Evolutionary conservation across 225 moss, liverwort and hornwort genomes (phyloP), one percentile per base, ranked within the genome.

Genomic region (Bryoerythrophyllum caledonicum): DNA sequence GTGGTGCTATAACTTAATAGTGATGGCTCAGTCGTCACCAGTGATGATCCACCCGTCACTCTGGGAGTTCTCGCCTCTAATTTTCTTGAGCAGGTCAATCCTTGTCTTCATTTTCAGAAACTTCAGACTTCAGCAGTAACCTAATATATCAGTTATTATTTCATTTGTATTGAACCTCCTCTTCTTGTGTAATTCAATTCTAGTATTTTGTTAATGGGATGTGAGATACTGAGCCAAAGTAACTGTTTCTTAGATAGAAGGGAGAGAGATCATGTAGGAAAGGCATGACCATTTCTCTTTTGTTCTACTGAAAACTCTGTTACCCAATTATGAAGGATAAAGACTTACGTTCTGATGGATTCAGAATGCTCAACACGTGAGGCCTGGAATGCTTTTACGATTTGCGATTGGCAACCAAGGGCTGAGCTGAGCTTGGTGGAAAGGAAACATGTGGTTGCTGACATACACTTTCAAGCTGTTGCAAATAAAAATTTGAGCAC

Each of bases 371-470:
- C 1, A 32, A 32, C 32, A 32, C 32, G 32, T 32, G 32, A 32
- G 32, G 32, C 84, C 99, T 78, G 99, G 93, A 71, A 83, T 83
- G 82, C 86, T 91, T 66, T 72, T 99, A 79, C 88, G 95, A 35
- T 99, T 99, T 81, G 87, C 89, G 37, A 79, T 99, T 71, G 95
- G 93, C 34, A 88, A 99, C 65, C 85, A 92, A 78, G 99, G 99
- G 37, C 80, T 99, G 20, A n/a, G n/a, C n/a, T n/a, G n/a, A 86
- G 79, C 67, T 71, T 99, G 75, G 85, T 87, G 55, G 89, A 93
- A 80, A 95, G 99, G 63, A 95, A 79, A 74, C 91, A 91, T 70
- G 77, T 87, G 74, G 77, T 88, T 87, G 89, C 95, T 62, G 93
- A 95, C 81, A 93, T 99, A 67, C 90, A 93, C 30, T 99, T 90